Conservation (phyloP, 1,284 basidiomycete species). For the Sphaerobolus stellatus region DNA sequence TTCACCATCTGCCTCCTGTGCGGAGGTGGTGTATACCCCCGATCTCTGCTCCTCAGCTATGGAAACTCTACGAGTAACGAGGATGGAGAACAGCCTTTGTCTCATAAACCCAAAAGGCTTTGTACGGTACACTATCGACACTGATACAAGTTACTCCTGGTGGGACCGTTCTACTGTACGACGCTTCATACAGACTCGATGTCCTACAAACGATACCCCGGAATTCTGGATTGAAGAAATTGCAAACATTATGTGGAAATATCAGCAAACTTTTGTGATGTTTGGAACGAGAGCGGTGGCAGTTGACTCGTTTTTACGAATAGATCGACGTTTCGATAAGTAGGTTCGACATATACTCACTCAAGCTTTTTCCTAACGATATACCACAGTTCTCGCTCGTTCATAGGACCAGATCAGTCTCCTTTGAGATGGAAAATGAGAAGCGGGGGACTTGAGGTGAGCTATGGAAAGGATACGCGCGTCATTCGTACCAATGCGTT, state of each 20-base stretch:
- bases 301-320: background rate
- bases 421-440: slow-evolving; percentile 3
- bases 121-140: slow-evolving; percentile 7
- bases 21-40: too few relatives aligned
- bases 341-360: background rate
- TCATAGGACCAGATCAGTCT: background rate
- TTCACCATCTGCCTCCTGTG: too few relatives aligned
- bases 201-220: background rate
- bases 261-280: background rate
- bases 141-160: background rate
- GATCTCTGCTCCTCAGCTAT: too few relatives aligned
- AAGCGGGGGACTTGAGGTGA: slow-evolving; percentile 4
- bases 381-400: slow-evolving; percentile 3
- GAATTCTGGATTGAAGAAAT: slow-evolving; percentile 11
- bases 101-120: too few relatives aligned
- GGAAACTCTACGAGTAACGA: too few relatives aligned
- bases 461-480: background rate
- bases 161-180: background rate
- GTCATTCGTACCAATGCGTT: background rate
- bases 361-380: background rate
- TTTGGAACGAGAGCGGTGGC: background rate
- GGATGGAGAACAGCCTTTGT: too few relatives aligned
- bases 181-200: slow-evolving; percentile 2
- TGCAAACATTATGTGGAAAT: slow-evolving; percentile 4
- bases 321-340: slow-evolving; percentile 3